Conservation (phyloP, 441 rosid genomes). For the Pelargonium myrrhifolium region DNA sequence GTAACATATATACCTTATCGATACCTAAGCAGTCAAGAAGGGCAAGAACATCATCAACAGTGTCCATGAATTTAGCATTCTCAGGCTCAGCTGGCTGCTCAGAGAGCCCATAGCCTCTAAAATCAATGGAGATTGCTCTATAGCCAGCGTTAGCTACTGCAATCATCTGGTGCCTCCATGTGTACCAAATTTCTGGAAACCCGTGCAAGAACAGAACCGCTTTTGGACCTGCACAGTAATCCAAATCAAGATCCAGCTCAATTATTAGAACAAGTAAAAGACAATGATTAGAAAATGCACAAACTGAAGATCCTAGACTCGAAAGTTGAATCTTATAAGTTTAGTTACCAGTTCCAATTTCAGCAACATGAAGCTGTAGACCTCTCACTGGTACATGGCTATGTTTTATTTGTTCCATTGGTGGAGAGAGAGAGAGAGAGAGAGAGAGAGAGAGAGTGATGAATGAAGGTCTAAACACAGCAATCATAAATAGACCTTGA, state of each 20-base stretch:
- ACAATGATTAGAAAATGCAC: too few species aligned
- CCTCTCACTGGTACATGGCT: neutral
- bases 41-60: neutral
- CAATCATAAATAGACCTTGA: too few species aligned
- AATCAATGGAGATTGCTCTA: too few species aligned
- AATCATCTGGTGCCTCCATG: slow-evolving; percentile 25
- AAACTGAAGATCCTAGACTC: too few species aligned
- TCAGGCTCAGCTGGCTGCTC: neutral
- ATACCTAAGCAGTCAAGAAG: neutral
- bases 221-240: slow-evolving; percentile 25
- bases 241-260: neutral
- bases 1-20: neutral
- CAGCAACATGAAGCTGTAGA: neutral
- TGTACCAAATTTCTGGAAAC: slow-evolving; percentile 61
- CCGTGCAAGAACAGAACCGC: slow-evolving; percentile 50
- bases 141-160: too few species aligned
- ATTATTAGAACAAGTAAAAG: neutral
- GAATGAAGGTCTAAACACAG: too few species aligned
- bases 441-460: too few species aligned
- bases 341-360: slow-evolving; percentile 3
- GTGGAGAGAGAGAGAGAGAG: neutral
- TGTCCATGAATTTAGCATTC: neutral
- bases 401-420: neutral
- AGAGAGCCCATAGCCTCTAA: too few species aligned
- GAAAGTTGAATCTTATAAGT: neutral